Evolutionary conservation across 148 eudicot species (phyloP).

Genomic region (Chenopodium quinoa): DNA sequence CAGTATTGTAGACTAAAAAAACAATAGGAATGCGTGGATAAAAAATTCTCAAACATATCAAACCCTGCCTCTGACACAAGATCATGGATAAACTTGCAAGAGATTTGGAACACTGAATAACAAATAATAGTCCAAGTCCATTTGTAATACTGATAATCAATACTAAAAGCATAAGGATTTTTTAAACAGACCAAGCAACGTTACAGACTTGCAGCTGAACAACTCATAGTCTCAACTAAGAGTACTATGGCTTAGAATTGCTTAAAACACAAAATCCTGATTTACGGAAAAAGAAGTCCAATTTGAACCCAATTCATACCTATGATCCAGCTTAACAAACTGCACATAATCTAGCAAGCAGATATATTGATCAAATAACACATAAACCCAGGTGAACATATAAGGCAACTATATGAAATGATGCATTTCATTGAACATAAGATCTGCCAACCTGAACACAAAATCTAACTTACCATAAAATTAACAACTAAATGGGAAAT

Average conservation of each 20-base stretch:
- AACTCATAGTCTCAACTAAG: neutral
- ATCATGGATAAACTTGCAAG: too few species aligned
- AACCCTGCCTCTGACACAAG: too few species aligned
- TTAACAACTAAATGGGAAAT: neutral
- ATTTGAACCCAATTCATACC: neutral
- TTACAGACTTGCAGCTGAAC: neutral
- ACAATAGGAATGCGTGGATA: too few species aligned
- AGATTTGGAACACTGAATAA: too few species aligned
- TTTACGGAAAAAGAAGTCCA: neutral
- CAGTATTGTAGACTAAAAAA: too few species aligned
- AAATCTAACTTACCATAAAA: constrained; percentile 1
- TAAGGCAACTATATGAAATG: neutral
- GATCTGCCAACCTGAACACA: neutral
- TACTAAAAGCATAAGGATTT: too few species aligned
- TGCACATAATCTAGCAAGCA: neutral
- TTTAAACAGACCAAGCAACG: neutral
- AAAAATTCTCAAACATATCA: too few species aligned
- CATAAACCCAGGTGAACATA: neutral
- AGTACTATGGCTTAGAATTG: neutral
- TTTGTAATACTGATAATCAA: too few species aligned
- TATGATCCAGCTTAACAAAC: neutral
- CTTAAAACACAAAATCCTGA: neutral
- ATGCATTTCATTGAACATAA: neutral
- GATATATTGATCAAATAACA: too few species aligned
- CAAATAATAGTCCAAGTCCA: too few species aligned